phyloP scores from a whole-genome alignment of 371 early-diverging fungal genomes.

The Smittium culicis region DNA sequence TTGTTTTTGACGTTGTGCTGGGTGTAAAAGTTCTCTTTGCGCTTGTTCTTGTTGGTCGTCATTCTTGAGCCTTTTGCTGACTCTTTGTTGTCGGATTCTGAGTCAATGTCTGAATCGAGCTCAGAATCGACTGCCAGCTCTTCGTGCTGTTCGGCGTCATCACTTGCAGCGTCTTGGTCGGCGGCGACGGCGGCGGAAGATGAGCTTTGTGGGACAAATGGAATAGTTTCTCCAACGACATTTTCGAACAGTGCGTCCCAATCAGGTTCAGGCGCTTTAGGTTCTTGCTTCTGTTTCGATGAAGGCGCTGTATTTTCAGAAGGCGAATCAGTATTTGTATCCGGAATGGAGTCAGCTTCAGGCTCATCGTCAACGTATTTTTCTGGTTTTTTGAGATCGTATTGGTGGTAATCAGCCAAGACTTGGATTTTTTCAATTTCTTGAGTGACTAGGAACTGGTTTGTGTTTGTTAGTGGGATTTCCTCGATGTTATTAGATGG shows the following conservation, averaged over 20 bases:
- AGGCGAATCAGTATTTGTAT: too few relatives aligned
- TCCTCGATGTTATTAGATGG: constrained; percentile 37
- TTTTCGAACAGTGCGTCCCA: constrained; percentile 83
- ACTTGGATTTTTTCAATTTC: too few relatives aligned
- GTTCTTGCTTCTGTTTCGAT: too few relatives aligned
- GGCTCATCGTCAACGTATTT: too few relatives aligned
- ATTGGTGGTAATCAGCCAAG: too few relatives aligned
- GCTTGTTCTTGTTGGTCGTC: constrained; percentile 72
- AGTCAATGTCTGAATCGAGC: constrained; percentile 16
- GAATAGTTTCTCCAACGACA: constrained; percentile 56
- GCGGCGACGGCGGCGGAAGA: constrained; percentile 3
- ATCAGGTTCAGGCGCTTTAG: constrained; percentile 36
- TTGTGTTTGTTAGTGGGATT: too few relatives aligned
- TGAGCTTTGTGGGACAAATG: constrained; percentile 26
- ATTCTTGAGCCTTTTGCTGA: constrained; percentile 48
- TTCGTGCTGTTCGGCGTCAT: constrained; percentile 12
- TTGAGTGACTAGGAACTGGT: too few relatives aligned
- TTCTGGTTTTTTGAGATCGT: too few relatives aligned
- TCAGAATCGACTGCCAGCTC: constrained; percentile 21
- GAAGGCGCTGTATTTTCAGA: too few relatives aligned
- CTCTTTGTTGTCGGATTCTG: constrained; percentile 25
- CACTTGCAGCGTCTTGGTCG: neutral
- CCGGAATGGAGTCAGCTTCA: too few relatives aligned
- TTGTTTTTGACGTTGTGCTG: constrained; percentile 85
- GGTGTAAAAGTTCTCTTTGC: constrained; percentile 74